Base-by-base conservation (phyloP, 2,329 filamentous ascomycete species). In the Hypomyces perniciosus region DNA sequence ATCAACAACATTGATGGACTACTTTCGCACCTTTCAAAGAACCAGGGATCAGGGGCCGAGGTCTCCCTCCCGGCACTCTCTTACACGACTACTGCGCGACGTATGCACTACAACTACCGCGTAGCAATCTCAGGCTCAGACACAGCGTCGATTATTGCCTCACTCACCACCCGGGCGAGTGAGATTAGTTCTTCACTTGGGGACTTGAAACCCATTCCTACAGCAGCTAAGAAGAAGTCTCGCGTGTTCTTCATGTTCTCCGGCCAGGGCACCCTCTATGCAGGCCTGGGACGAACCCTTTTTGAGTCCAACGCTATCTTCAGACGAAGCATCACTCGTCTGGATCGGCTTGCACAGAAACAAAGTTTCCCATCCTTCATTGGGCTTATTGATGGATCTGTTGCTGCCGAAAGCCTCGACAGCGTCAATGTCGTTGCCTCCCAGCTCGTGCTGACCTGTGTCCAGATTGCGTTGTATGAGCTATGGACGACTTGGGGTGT, bases 11-110 rank as follows among this genome's bases (percentile, higher is more conserved):
- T 20, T 3, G 20, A 20, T 20, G 20, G 20, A 20, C 20, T 20
- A 20, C 20, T 20, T 20, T 20, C 20, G 20, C 3, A 20, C 20
- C 2, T 20, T 20, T 20, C 20, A 3, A 20, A 20, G 20, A 20
- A 20, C 20, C 20, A 20, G 20, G 20, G 20, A 20, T 20, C 20
- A 20, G 3, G 20, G 20, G 20, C 20, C 20, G 20, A 20, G 20
- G 20, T 20, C 20, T 20, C 20, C 20, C 20, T 20, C 20, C 20
- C 20, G 20, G 20, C 20, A 20, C 20, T 78, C 57, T 34, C 83
- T 0, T 87, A 86, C 64, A 84, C 81, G 2, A 82, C 79, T 2
- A 86, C 83, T 5, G 85, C 84, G 27, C 77, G 83, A 29, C 75
- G 76, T 49, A 78, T 81, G 6, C 81, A 84, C 31, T 26, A 44